phyloP scores from a whole-genome alignment of 2,329 filamentous ascomycete species.

The Ophiostoma montium region DNA sequence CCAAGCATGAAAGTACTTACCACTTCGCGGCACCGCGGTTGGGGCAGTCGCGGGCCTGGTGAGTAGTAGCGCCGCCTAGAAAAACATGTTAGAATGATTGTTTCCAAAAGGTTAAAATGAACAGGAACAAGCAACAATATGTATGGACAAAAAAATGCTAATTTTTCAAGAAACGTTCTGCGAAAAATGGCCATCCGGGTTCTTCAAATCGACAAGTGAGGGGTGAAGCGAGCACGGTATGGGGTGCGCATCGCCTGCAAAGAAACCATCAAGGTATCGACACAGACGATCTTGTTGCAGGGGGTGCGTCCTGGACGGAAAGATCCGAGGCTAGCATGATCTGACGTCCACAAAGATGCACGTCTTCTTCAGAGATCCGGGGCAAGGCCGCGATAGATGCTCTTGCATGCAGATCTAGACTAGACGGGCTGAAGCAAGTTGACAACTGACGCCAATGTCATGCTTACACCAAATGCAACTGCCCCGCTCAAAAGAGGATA shows the following conservation, averaged over 20 bases:
- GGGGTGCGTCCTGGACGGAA: slow-evolving; percentile 6
- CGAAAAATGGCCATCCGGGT: slow-evolving; percentile 2
- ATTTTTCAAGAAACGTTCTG: not conserved
- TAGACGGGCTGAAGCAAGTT: slow-evolving; percentile 4
- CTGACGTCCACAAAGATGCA: not conserved
- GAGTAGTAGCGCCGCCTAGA: slow-evolving; percentile 57
- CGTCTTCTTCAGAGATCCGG: not conserved
- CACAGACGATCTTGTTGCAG: not conserved
- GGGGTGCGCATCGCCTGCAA: not conserved
- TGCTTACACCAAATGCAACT: not conserved
- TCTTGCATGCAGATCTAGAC: slow-evolving; percentile 1
- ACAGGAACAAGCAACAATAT: slow-evolving; percentile 6
- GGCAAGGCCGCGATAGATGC: not conserved
- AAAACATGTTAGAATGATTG: slow-evolving; percentile 18
- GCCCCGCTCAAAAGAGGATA: slow-evolving; percentile 6
- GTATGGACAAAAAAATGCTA: slow-evolving; percentile 1
- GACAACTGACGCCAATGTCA: slow-evolving; percentile 8
- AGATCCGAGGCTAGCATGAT: slow-evolving; percentile 8
- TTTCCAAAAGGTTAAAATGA: slow-evolving; percentile 9
- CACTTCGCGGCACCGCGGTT: slow-evolving; percentile 72
- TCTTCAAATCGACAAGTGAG: not conserved
- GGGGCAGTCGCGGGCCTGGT: slow-evolving; percentile 78
- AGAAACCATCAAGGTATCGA: slow-evolving; percentile 12
- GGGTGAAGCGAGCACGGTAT: slow-evolving; percentile 5
- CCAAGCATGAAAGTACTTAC: slow-evolving; percentile 31